Base-by-base conservation (phyloP, 352 stramenopile genomes). In the Phytophthora megakarya region DNA sequence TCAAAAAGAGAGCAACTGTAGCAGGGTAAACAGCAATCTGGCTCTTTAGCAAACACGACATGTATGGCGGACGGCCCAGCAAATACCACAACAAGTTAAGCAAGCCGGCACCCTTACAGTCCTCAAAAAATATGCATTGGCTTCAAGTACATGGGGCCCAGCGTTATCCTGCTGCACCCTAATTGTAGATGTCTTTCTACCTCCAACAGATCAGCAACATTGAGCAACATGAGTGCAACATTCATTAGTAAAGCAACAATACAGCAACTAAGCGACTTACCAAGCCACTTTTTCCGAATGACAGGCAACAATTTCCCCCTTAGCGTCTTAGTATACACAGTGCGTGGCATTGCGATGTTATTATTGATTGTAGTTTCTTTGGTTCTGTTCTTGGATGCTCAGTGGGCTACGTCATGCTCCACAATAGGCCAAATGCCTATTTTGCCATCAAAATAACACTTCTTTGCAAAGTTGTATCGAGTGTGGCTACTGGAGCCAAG, bases 381-480 rank as follows among this genome's bases (percentile, higher is more conserved):
- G 5, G 60, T 37, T 5, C 60, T 33, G 10, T 56, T 47, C 18
- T 16, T 21, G 0, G 44, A 68, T 6, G 0, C 28, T 15, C 26
- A 25, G 13, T 35, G 19, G 5, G 44, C 51, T n/a, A 40, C 18
- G 21, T 22, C 1, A 1, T 21, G 3, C 48, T 58, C 35, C 6
- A 57, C 16, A 16, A 62, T 61, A 6, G 50, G 19, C 59, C 65
- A 73, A 22, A 63, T 50, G 1, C 59, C 53, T 19, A 73, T 22
- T 37, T 65, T 65, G 1, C 58, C 65, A 35, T 69, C 47, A 16
- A 66, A 73, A 22, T 37, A 53, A 1, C 28, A 25, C 23, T 66
- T 59, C 10, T 25, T 37, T 10, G 48, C 18, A 15, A 28, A 33
- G 30, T 62, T 46, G 26, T 60, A 62, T 6, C 37, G 32, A 22